These are phyloP conservation scores for Chenopodium quinoa DNA, from an alignment of 148 eudicot species.

Conservation along the genomic window DNA sequence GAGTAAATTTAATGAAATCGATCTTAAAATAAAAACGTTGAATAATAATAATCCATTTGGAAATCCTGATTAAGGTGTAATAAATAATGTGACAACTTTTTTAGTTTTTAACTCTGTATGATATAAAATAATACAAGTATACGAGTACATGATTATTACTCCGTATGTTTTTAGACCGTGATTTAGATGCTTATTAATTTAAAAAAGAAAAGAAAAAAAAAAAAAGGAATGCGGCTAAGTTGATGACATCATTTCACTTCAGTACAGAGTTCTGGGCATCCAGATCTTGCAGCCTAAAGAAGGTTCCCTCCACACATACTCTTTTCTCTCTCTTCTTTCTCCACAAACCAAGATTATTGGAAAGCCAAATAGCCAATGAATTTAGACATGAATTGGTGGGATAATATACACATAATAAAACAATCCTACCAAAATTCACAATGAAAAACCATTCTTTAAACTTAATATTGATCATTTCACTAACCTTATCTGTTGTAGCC, in stretches of 20 bases:
- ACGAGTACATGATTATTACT: too few species aligned
- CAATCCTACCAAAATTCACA: slow-evolving; percentile 9
- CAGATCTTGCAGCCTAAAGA: slow-evolving; percentile 34
- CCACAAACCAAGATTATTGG: neutral
- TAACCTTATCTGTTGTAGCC: slow-evolving; percentile 25
- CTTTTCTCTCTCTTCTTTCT: neutral
- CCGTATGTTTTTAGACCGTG: too few species aligned
- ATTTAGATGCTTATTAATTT: too few species aligned
- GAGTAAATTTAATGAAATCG: too few species aligned
- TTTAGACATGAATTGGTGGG: slow-evolving; percentile 26
- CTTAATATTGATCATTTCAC: slow-evolving; percentile 19
- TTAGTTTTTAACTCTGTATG: too few species aligned
- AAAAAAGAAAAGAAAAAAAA: neutral
- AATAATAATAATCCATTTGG: too few species aligned
- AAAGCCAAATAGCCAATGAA: slow-evolving; percentile 12
- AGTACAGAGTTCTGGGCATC: slow-evolving; percentile 23
- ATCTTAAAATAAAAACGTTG: too few species aligned
- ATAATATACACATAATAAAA: neutral
- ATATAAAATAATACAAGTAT: too few species aligned
- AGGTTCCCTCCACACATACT: slow-evolving; percentile 18
- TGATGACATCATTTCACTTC: slow-evolving; percentile 27
- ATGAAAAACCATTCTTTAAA: slow-evolving; percentile 24
- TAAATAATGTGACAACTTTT: too few species aligned
- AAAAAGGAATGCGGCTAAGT: slow-evolving; percentile 9
- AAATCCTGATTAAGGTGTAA: too few species aligned